Evolutionary conservation across 352 stramenopile species (phyloP).

Genomic region (Pythium guiyangense): DNA sequence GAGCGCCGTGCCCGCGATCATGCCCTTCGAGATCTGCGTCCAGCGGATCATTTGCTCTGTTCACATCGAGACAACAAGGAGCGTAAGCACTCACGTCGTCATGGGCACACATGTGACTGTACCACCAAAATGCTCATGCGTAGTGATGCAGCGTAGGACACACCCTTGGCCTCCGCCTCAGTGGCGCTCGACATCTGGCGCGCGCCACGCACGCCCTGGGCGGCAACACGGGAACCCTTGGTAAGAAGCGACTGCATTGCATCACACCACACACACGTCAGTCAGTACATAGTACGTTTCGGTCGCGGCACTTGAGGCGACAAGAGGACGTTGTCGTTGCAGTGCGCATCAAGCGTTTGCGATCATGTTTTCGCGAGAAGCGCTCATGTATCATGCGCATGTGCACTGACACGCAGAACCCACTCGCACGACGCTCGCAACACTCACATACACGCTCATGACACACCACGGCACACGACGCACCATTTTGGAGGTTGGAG

Average conservation of each 20-base stretch:
- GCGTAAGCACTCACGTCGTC: neutral
- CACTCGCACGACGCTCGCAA: no score
- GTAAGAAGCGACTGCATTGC: constrained; percentile 50
- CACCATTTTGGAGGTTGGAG: constrained; percentile 16
- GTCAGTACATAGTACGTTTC: no score
- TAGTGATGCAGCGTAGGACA: constrained; percentile 8
- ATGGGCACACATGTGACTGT: neutral
- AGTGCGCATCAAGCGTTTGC: no score
- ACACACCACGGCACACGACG: neutral
- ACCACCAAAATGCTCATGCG: constrained; percentile 8
- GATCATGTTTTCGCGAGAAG: neutral
- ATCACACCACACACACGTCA: neutral
- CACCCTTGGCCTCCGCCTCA: constrained; percentile 79
- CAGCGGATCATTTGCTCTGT: constrained; percentile 82
- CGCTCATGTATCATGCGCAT: no score
- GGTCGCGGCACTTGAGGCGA: no score
- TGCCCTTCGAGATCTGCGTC: constrained; percentile 83
- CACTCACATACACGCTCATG: no score
- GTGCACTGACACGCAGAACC: no score
- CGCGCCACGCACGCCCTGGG: constrained; percentile 50
- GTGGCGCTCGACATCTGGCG: constrained; percentile 80
- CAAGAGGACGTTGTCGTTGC: no score
- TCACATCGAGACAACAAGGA: neutral
- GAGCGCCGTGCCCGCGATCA: constrained; percentile 58
- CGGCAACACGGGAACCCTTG: constrained; percentile 47